Evolutionary conservation across 352 stramenopile genomes (phyloP).

Genomic region (Thalassiosira gravida): DNA sequence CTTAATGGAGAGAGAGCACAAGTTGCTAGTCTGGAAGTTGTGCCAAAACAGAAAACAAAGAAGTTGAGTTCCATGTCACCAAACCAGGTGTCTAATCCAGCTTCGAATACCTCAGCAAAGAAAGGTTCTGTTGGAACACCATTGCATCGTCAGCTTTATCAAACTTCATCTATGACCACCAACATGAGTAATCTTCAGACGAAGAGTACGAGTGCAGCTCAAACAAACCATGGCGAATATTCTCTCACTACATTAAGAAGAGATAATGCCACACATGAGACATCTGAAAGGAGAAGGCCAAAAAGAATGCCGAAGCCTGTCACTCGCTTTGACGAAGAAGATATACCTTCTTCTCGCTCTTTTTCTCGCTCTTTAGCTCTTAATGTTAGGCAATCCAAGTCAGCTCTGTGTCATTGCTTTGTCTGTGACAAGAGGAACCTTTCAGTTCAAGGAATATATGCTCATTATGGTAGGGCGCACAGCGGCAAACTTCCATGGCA

Average conservation of each 20-base stretch:
- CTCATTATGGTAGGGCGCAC: slow-evolving; percentile 55
- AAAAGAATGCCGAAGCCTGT: slow-evolving; percentile 51
- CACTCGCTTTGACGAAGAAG: slow-evolving; percentile 33
- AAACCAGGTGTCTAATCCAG: neutral
- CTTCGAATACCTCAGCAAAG: slow-evolving; percentile 19
- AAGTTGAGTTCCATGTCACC: neutral
- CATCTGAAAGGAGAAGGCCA: slow-evolving; percentile 15
- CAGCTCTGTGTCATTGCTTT: slow-evolving; percentile 57
- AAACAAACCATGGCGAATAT: too few species aligned
- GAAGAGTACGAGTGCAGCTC: slow-evolving; percentile 13
- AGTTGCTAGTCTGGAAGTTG: neutral
- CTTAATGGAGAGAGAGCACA: neutral
- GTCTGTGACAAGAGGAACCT: slow-evolving; percentile 50
- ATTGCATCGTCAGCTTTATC: slow-evolving; percentile 30
- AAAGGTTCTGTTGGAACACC: slow-evolving; percentile 9
- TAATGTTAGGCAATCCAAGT: slow-evolving; percentile 28
- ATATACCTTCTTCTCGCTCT: slow-evolving; percentile 20
- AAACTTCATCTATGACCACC: slow-evolving; percentile 10
- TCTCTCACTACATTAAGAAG: slow-evolving; percentile 4
- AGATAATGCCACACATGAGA: slow-evolving; percentile 11
- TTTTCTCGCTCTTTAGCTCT: slow-evolving; percentile 18
- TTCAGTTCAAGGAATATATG: slow-evolving; percentile 62
- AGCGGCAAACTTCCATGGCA: slow-evolving; percentile 44
- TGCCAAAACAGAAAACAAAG: neutral
- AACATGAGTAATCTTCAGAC: slow-evolving; percentile 13